Base-by-base conservation (phyloP, 1,284 basidiomycete species). In the Clitocybe nebularis region DNA sequence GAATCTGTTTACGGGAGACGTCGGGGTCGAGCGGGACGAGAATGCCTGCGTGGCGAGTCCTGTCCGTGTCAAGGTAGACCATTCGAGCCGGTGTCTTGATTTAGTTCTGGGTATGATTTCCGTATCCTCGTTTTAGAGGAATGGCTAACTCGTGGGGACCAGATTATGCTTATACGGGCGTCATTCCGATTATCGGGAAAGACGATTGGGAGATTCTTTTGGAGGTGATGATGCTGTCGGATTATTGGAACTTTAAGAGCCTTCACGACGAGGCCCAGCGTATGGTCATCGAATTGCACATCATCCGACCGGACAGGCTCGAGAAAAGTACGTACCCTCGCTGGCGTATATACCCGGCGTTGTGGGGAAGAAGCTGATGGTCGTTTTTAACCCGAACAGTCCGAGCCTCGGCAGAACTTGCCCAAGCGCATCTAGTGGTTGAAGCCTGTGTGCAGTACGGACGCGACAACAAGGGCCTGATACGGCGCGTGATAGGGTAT, bases 1-100 rank as follows among this genome's bases (percentile, higher is more conserved):
- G 11, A 48, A 52, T 36, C 43, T 55, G 37, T 68, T 68, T 45
- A 55, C 54, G 17, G 54, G 49, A 3, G 44, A 39, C 2, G 57
- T 56, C 26, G 23, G 45, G 10, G 58, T 13, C 42, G 48, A 5
- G 21, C 48, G 9, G 55, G n/a, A n/a, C n/a, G n/a, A n/a, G n/a
- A n/a, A n/a, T n/a, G n/a, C 53, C 2, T 52, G 53, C 9, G 22
- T 46, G 5, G 25, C 16, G 3, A 42, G 49, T 35, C 55, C 56
- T 1, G 45, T 47, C 9, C 21, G 16, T 19, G 43, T 60, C 8
- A 14, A 32, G 2, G 42, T 57, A 9, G 50, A 52, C 4, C 40
- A 47, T 38, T 47, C 50, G 28, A 45, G 32, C 13, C 29, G 49
- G 47, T 57, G 40, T 38, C 56, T 48, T 2, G 37, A 51, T 5